phyloP scores from a whole-genome alignment of 306 rosid genomes.

The Crotalaria pallida region DNA sequence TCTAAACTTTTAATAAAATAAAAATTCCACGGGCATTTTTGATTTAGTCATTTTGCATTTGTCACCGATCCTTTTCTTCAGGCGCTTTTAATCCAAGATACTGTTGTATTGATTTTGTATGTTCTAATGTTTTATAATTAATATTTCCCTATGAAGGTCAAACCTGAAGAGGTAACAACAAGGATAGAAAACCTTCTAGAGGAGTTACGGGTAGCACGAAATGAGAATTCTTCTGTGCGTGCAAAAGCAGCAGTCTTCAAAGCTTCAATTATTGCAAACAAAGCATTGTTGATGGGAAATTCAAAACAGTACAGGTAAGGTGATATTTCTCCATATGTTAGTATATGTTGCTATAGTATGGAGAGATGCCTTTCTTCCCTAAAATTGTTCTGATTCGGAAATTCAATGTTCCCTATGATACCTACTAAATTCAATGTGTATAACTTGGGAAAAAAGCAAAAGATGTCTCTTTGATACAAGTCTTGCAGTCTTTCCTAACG shows the following conservation, averaged over 20 bases:
- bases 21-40: background rate
- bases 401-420: background rate
- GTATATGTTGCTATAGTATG: background rate
- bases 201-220: slow-evolving; percentile 69
- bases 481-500: background rate
- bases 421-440: background rate
- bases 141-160: slow-evolving; percentile 52
- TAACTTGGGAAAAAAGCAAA: background rate
- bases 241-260: slow-evolving; percentile 75
- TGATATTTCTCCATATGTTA: slow-evolving; percentile 26
- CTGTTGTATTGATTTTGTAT: background rate
- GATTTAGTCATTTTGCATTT: background rate
- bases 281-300: slow-evolving; percentile 58
- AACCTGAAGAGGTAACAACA: slow-evolving; percentile 80
- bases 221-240: slow-evolving; percentile 65
- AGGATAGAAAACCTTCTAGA: slow-evolving; percentile 77
- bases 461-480: background rate
- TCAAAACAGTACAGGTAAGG: slow-evolving; percentile 78
- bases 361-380: background rate
- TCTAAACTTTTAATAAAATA: background rate
- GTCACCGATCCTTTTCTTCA: slow-evolving; percentile 12
- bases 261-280: slow-evolving; percentile 65
- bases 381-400: background rate
- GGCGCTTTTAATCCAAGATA: background rate
- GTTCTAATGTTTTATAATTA: background rate